These are phyloP conservation scores for Barnettozyma californica DNA, from an alignment of 805 yeast species.

Conservation along the genomic window DNA sequence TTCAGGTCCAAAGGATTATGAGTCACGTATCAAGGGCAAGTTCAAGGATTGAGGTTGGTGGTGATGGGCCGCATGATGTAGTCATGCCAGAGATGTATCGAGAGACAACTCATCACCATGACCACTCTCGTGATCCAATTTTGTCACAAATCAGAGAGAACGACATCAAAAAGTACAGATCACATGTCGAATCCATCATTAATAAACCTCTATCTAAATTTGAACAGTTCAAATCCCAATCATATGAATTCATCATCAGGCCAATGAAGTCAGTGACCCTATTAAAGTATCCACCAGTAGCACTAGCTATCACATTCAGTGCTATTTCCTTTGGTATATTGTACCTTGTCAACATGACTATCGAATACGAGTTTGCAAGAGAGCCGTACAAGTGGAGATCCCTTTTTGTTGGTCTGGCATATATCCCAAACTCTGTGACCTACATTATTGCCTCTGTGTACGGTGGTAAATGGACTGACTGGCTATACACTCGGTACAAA, in stretches of 20 bases:
- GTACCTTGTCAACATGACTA: slow-evolving; percentile 70
- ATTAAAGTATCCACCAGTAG: slow-evolving; percentile 69
- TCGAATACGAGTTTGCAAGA: slow-evolving; percentile 55
- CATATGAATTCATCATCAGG: slow-evolving; percentile 44
- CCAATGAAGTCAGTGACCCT: slow-evolving; percentile 62
- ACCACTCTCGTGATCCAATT: slow-evolving; percentile 6
- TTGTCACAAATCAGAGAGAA: slow-evolving; percentile 2
- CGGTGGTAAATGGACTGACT: slow-evolving; percentile 80
- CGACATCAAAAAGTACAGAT: slow-evolving; percentile 22
- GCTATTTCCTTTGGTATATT: slow-evolving; percentile 66
- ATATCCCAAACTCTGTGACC: slow-evolving; percentile 78
- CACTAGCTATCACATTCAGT: slow-evolving; percentile 58
- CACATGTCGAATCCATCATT: slow-evolving; percentile 24
- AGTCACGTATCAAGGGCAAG: slow-evolving; percentile 19
- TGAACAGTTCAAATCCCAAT: slow-evolving; percentile 23
- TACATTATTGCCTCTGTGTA: slow-evolving; percentile 70
- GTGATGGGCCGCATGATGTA: slow-evolving; percentile 13
- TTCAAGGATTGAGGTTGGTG: slow-evolving; percentile 15
- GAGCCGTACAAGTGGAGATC: slow-evolving; percentile 67
- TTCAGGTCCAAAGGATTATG: slow-evolving; percentile 11
- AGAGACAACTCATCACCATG: slow-evolving; percentile 6
- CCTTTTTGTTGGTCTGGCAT: slow-evolving; percentile 65
- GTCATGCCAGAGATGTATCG: slow-evolving; percentile 24
- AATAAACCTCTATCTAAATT: slow-evolving; percentile 17
- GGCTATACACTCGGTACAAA: slow-evolving; percentile 46